These are phyloP conservation scores for Dimocarpus longan DNA, from an alignment of 345 rosid genomes.

Conservation along the genomic window DNA sequence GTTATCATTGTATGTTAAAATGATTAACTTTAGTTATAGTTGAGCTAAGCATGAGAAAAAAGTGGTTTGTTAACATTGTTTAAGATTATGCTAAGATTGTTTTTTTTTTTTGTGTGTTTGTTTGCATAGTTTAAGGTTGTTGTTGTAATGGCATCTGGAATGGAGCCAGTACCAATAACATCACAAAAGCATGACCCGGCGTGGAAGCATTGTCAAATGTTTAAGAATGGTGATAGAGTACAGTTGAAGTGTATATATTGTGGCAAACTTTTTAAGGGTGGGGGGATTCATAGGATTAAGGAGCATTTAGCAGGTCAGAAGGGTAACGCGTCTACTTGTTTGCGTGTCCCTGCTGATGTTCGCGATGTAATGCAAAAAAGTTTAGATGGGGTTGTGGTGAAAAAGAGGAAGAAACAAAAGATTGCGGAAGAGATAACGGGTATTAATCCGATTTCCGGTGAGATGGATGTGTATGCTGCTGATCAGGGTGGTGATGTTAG, in stretches of 20 bases:
- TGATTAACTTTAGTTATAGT: not conserved
- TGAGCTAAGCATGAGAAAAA: not conserved
- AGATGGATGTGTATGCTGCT: slow-evolving; percentile 29
- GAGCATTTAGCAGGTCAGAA: slow-evolving; percentile 92
- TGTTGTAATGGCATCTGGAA: slow-evolving; percentile 44
- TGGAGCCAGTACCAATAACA: slow-evolving; percentile 65
- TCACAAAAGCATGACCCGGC: slow-evolving; percentile 92
- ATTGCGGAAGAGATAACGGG: slow-evolving; percentile 48
- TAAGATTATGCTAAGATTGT: not conserved
- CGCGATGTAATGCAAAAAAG: slow-evolving; percentile 60
- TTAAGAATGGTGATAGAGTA: slow-evolving; percentile 67
- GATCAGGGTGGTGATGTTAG: slow-evolving; percentile 43
- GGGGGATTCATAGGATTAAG: slow-evolving; percentile 94
- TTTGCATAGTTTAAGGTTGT: slow-evolving; percentile 19
- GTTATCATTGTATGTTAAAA: not conserved
- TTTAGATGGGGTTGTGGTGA: slow-evolving; percentile 67
- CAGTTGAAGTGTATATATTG: slow-evolving; percentile 86
- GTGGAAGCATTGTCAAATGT: slow-evolving; percentile 89
- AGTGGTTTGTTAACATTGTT: not conserved
- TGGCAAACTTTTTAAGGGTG: slow-evolving; percentile 81
- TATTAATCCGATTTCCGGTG: slow-evolving; percentile 45
- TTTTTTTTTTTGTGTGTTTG: not conserved
- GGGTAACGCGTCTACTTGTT: slow-evolving; percentile 83
- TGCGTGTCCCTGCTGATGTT: slow-evolving; percentile 66
- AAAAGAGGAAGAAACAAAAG: slow-evolving; percentile 72